Conservation (phyloP, 2,329 filamentous ascomycete genomes). For the Fusarium pseudograminearum region DNA sequence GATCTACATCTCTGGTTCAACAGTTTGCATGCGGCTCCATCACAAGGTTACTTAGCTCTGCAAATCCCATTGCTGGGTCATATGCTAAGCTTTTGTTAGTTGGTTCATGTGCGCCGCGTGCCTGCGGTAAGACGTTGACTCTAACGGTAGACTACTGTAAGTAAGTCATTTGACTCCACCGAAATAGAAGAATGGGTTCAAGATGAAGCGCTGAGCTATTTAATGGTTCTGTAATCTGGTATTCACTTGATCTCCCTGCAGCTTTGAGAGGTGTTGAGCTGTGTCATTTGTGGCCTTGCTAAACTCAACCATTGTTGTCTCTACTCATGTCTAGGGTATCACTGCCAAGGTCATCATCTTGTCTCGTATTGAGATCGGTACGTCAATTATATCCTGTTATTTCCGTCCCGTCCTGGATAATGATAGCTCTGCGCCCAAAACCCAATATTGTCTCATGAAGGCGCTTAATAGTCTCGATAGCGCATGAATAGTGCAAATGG, state of each 20-base stretch:
- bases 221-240: no score
- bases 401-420: not conserved
- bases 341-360: not conserved
- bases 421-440: not conserved
- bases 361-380: not conserved
- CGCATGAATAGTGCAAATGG: not conserved
- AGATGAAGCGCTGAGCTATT: not conserved
- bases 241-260: no score
- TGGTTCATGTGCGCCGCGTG: not conserved
- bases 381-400: not conserved
- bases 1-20: no score
- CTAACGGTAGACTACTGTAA: not conserved
- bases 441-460: not conserved
- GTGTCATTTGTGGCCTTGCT: not conserved
- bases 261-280: not conserved
- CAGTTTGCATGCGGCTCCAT: not conserved
- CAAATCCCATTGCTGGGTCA: not conserved
- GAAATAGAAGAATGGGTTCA: not conserved
- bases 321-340: not conserved
- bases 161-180: not conserved
- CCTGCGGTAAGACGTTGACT: not conserved
- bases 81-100: slow-evolving; percentile 6
- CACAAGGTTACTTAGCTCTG: not conserved
- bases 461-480: not conserved
- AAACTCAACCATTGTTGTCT: not conserved